Conservation (phyloP, 352 stramenopile species). For the Globisporangium acanthophoron region DNA sequence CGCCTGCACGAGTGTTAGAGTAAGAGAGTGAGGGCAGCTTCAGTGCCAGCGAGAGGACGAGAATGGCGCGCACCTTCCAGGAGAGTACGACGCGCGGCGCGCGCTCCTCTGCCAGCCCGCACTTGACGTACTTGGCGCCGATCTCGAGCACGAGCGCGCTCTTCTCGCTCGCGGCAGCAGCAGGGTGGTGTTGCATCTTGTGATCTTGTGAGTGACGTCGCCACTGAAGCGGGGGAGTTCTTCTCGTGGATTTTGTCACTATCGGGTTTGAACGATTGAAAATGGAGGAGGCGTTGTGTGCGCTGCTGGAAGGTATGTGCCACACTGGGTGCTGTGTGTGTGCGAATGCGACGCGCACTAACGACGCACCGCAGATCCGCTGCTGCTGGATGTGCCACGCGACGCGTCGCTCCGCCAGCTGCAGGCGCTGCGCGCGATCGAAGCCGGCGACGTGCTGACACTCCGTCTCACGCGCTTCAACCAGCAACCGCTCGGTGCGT, state of each 20-base stretch:
- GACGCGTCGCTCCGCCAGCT: slow-evolving; percentile 13
- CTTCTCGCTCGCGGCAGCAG: slow-evolving; percentile 34
- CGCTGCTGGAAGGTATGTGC: slow-evolving; percentile 14
- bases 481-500: slow-evolving; percentile 7
- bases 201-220: not conserved
- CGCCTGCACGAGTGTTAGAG: slow-evolving; percentile 22
- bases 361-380: slow-evolving; percentile 11
- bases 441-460: slow-evolving; percentile 12
- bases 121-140: slow-evolving; percentile 58
- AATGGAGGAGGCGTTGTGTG: slow-evolving; percentile 14
- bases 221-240: not conserved
- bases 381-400: slow-evolving; percentile 10
- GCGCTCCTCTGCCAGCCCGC: slow-evolving; percentile 70
- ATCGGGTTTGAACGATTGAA: slow-evolving; percentile 6
- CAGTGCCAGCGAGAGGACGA: not conserved
- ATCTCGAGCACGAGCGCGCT: slow-evolving; percentile 77
- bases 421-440: slow-evolving; percentile 9
- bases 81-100: slow-evolving; percentile 54
- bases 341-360: not conserved
- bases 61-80: slow-evolving; percentile 46
- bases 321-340: no score
- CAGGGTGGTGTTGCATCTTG: not conserved
- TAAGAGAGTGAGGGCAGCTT: not conserved
- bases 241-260: slow-evolving; percentile 8
- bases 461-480: slow-evolving; percentile 13